Evolutionary conservation across 2,329 filamentous ascomycete species (phyloP).

Genomic region (Lasiodiplodia hormozganensis): DNA sequence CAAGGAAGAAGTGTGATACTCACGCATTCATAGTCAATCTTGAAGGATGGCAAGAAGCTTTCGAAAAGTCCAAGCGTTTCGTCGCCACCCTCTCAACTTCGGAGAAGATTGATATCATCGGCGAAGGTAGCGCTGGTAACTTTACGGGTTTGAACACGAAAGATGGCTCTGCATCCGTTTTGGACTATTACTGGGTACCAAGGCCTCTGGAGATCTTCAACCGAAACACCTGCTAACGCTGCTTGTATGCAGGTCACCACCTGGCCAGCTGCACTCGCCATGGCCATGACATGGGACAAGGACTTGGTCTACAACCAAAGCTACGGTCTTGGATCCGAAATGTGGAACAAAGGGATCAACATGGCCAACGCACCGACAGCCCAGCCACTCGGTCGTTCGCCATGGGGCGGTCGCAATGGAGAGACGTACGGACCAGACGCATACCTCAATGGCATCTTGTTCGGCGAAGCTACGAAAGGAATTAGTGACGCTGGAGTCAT

Average conservation of each 20-base stretch:
- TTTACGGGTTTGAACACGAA: neutral
- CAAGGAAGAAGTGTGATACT: no score
- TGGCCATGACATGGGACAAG: slow-evolving; percentile 29
- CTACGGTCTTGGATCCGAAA: slow-evolving; percentile 20
- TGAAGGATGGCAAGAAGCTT: slow-evolving; percentile 3
- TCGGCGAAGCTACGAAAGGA: slow-evolving; percentile 12
- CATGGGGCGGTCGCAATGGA: slow-evolving; percentile 24
- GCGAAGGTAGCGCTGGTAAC: neutral
- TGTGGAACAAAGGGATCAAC: slow-evolving; percentile 24
- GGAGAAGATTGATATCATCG: slow-evolving; percentile 14
- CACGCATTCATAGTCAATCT: neutral
- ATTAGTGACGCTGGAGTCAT: slow-evolving; percentile 64
- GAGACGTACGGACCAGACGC: slow-evolving; percentile 21
- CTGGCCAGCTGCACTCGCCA: slow-evolving; percentile 12
- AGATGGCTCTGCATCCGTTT: slow-evolving; percentile 1
- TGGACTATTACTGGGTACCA: slow-evolving; percentile 7
- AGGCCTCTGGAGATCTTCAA: neutral
- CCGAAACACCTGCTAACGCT: neutral
- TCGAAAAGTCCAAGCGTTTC: neutral
- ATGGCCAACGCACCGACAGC: slow-evolving; percentile 19
- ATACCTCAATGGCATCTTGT: slow-evolving; percentile 27
- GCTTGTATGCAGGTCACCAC: neutral
- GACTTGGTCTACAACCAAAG: slow-evolving; percentile 14
- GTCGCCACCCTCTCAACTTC: neutral
- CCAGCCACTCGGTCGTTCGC: slow-evolving; percentile 22